Conservation (phyloP, 1,284 basidiomycete genomes). For the Trametes sp. region DNA sequence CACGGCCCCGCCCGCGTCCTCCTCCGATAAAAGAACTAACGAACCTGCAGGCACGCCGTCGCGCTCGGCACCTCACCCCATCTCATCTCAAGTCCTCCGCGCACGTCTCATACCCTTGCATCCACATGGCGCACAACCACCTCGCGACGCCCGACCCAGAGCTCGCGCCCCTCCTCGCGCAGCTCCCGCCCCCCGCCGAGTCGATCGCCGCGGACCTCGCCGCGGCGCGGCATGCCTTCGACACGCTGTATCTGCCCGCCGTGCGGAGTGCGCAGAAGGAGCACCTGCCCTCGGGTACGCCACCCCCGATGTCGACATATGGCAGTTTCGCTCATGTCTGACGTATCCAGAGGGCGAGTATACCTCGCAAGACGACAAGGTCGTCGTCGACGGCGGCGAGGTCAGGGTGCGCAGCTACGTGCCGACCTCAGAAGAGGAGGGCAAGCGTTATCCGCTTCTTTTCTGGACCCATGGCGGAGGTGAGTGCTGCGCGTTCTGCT, state of each 20-base stretch:
- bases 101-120: too few relatives aligned
- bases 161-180: conserved; percentile 1
- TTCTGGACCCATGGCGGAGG: conserved; percentile 24
- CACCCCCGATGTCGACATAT: background rate
- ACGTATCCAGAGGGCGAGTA: background rate
- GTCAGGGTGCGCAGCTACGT: background rate
- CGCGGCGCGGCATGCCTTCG: background rate
- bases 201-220: background rate
- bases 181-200: background rate
- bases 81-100: background rate
- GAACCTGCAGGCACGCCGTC: too few relatives aligned
- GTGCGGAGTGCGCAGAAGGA: background rate
- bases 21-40: too few relatives aligned
- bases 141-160: conserved; percentile 5
- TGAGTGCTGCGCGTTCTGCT: background rate
- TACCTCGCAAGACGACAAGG: background rate
- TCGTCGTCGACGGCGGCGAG: conserved; percentile 1
- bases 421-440: background rate
- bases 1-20: too few relatives aligned
- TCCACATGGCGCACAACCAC: background rate
- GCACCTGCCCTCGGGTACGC: background rate
- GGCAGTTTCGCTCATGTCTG: background rate
- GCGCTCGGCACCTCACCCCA: too few relatives aligned
- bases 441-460: conserved; percentile 10
- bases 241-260: background rate